Evolutionary conservation across 768 basidiomycete species (phyloP).

Genomic region (Suillus decipiens): DNA sequence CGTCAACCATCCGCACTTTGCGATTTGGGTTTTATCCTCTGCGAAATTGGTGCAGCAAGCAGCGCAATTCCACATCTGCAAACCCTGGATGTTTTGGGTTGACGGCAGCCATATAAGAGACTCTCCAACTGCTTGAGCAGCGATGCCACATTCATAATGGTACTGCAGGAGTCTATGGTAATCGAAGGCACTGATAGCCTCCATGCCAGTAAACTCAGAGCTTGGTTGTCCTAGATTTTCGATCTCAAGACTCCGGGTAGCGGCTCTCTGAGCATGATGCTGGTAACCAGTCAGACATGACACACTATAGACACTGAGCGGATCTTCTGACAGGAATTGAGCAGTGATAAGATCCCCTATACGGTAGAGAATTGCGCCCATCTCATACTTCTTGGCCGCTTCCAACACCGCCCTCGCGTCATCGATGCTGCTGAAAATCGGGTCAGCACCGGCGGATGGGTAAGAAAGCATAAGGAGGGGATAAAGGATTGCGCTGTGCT

Average conservation of each 20-base stretch:
- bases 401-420: slow-evolving; percentile 35
- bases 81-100: neutral
- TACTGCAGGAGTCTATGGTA: slow-evolving; percentile 45
- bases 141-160: slow-evolving; percentile 37
- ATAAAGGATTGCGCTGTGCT: slow-evolving; percentile 37
- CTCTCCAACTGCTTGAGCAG: neutral
- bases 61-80: neutral
- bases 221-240: neutral
- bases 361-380: slow-evolving; percentile 34
- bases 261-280: slow-evolving; percentile 20
- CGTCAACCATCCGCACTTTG: neutral
- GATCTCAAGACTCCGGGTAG: slow-evolving; percentile 19
- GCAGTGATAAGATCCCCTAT: slow-evolving; percentile 16
- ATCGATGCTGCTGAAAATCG: slow-evolving; percentile 28
- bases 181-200: slow-evolving; percentile 41
- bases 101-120: neutral
- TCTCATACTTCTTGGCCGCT: slow-evolving; percentile 43
- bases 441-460: slow-evolving; percentile 34
- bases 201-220: slow-evolving; percentile 37
- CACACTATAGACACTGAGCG: slow-evolving; percentile 26
- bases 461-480: slow-evolving; percentile 42
- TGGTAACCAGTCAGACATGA: slow-evolving; percentile 15
- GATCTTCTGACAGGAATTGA: slow-evolving; percentile 18
- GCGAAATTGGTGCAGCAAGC: too few species aligned
- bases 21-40: too few species aligned